phyloP scores from a whole-genome alignment of 2,329 filamentous ascomycete genomes.

The Remersonia thermophila region DNA sequence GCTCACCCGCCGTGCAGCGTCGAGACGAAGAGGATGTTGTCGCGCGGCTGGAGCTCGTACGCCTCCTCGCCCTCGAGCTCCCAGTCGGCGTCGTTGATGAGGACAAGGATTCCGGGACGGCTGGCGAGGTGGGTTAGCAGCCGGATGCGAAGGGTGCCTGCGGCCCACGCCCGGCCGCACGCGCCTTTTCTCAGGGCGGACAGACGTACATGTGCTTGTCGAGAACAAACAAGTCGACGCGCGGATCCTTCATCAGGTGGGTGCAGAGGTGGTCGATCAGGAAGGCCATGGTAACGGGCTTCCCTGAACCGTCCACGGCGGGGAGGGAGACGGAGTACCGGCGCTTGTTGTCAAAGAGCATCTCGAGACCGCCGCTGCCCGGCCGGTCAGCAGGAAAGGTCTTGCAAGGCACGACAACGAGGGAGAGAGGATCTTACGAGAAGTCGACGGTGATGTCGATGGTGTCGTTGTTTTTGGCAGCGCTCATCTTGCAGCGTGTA shows the following conservation, averaged over 20 bases:
- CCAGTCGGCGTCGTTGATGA: slow-evolving; percentile 98
- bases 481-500: too few species aligned
- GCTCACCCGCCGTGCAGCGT: slow-evolving; percentile 78
- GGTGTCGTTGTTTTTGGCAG: too few species aligned
- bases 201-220: slow-evolving; percentile 78
- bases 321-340: slow-evolving; percentile 62
- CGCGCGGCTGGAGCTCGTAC: slow-evolving; percentile 69
- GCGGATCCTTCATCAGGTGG: slow-evolving; percentile 70
- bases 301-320: slow-evolving; percentile 43
- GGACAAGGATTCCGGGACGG: slow-evolving; percentile 84
- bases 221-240: slow-evolving; percentile 81
- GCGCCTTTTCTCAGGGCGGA: too few species aligned
- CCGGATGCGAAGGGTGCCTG: too few species aligned
- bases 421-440: slow-evolving; percentile 32
- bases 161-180: too few species aligned
- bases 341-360: slow-evolving; percentile 77
- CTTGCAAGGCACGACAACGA: too few species aligned
- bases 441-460: slow-evolving; percentile 57
- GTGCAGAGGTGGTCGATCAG: slow-evolving; percentile 71
- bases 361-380: slow-evolving; percentile 74
- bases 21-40: slow-evolving; percentile 92
- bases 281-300: slow-evolving; percentile 55
- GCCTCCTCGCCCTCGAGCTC: slow-evolving; percentile 89
- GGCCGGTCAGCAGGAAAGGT: background rate
- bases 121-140: slow-evolving; percentile 32